Evolutionary conservation across 495 filamentous ascomycete genomes (phyloP), one percentile per base, ranked within the genome.

Genomic region (Penicillium cataractarum): DNA sequence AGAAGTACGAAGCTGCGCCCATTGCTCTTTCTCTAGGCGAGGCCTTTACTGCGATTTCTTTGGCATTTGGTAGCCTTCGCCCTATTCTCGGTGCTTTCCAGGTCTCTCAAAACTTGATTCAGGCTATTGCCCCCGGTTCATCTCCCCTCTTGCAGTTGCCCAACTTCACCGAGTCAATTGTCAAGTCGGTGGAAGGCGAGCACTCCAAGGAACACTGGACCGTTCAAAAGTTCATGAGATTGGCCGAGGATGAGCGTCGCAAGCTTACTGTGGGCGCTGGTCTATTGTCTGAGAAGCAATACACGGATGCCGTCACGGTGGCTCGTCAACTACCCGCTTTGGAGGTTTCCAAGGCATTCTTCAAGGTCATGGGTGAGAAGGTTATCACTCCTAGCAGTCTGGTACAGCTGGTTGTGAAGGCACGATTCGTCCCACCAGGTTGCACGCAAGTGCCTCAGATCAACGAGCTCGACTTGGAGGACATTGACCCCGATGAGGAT

Each of bases 321-420:
- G 93, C 92, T 26, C 85, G 86, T 65, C 91, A 96, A 74, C 78
- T 99, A 13, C 95, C 95, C 0, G 82, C 84, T 48, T 79, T 98
- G 50, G 83, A 90, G 59, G 85, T 98, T n/a, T 92, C 92, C 73
- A 94, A 92, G 78, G 91, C 92, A 2, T 99, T 96, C 79, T 99
- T 99, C 86, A 99, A 99, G 81, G 95, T 99, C 54, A 89, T 91
- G 65, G 95, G 95, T 61, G 95, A 99, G 78, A 90, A 88, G 61
- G 91, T 87, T 73, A 89, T 98, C 71, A 96, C 92, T 15, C 93
- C 95, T n/a, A 90, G 89, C 66, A 95, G 91, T 65, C 83, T 99
- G 49, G 92, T 98, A 49, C 92, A 93, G 55, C 89, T 99, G 57
- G 91, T 99, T 49, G 83, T 99, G 64, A 99, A 99, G 79, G 92